Conservation (phyloP, 2,329 filamentous ascomycete genomes). For the Cercospora beticola region DNA sequence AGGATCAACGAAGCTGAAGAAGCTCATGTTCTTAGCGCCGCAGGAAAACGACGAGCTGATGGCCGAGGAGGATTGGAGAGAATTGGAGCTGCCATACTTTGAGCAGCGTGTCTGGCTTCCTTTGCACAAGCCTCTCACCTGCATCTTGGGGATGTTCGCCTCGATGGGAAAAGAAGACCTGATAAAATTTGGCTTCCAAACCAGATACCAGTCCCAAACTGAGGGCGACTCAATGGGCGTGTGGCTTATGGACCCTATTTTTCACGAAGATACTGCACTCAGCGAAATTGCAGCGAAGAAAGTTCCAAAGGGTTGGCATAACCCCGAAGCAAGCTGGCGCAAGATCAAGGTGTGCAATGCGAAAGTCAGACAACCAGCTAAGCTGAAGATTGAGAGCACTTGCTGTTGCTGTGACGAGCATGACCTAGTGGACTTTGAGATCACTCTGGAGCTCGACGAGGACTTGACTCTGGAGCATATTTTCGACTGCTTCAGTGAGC, state of each 20-base stretch:
- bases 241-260: no score
- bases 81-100: no score
- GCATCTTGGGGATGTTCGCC: neutral
- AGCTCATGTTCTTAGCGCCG: neutral
- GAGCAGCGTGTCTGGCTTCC: neutral
- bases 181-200: no score
- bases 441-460: no score
- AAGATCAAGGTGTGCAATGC: neutral
- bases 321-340: neutral
- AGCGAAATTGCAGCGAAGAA: neutral
- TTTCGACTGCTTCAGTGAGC: no score
- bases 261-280: neutral
- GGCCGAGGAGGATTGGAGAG: neutral
- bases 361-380: neutral
- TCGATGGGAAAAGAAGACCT: neutral
- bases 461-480: no score
- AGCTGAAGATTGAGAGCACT: neutral
- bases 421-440: no score
- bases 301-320: neutral
- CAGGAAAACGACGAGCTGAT: neutral
- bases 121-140: neutral
- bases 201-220: no score
- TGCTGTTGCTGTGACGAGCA: no score
- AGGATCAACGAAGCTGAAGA: slow-evolving; percentile 3
- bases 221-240: no score